Evolutionary conservation across 1,139 yeast species (phyloP).

Genomic region (Hyphopichia wangnamkhiaoensis): DNA sequence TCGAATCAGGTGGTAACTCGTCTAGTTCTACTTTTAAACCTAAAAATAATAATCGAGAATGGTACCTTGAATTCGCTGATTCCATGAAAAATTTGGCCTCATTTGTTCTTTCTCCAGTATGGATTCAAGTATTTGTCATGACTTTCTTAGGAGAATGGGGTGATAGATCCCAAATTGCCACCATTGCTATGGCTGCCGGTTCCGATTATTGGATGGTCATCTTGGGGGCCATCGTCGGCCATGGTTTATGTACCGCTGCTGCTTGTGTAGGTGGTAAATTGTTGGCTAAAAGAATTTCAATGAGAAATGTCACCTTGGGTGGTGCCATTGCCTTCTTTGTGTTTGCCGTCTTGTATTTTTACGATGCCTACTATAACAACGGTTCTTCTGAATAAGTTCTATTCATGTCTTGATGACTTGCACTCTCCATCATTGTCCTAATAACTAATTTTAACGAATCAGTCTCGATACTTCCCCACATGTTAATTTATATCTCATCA

Average conservation of each 20-base stretch:
- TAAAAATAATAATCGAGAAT: conserved; percentile 14
- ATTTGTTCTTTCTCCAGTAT: conserved; percentile 77
- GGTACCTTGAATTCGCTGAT: conserved; percentile 29
- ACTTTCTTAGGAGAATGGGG: conserved; percentile 99
- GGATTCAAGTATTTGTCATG: conserved; percentile 96
- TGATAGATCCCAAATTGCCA: conserved; percentile 96
- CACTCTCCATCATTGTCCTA: too few species aligned
- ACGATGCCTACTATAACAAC: conserved; percentile 53
- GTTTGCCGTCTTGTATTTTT: conserved; percentile 78
- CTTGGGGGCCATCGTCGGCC: conserved; percentile 88
- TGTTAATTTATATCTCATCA: too few species aligned
- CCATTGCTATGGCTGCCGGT: conserved; percentile 98
- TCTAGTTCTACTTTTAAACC: conserved; percentile 7
- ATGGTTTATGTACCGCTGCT: conserved; percentile 81
- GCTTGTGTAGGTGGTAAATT: conserved; percentile 96
- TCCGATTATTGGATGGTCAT: conserved; percentile 89
- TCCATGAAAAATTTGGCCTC: conserved; percentile 55
- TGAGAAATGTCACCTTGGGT: conserved; percentile 89
- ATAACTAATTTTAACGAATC: too few species aligned
- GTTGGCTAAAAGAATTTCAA: conserved; percentile 83
- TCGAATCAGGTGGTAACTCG: conserved; percentile 54
- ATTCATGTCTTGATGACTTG: too few species aligned
- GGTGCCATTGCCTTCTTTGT: conserved; percentile 86
- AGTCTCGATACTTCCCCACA: too few species aligned
- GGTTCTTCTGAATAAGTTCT: conserved; percentile 13